Evolutionary conservation across 2,329 filamentous ascomycete genomes (phyloP).

Genomic region (Xylariales sp.): DNA sequence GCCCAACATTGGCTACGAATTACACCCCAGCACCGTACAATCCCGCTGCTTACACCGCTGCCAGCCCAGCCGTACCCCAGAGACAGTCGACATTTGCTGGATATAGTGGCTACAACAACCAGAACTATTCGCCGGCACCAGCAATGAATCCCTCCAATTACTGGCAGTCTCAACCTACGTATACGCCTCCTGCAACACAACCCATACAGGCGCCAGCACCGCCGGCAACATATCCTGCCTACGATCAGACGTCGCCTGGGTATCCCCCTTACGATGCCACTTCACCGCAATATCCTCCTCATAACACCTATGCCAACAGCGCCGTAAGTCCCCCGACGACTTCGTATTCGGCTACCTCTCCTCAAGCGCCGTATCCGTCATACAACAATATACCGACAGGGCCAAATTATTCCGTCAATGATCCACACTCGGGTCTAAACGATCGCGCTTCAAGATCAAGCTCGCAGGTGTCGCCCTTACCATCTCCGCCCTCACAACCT

Average conservation of each 20-base stretch:
- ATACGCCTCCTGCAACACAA: constrained; percentile 21
- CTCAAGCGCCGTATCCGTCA: constrained; percentile 47
- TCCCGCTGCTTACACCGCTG: constrained; percentile 52
- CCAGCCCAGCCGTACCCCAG: constrained; percentile 37
- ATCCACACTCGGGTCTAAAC: constrained; percentile 38
- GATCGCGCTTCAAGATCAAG: constrained; percentile 42
- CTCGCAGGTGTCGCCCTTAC: constrained; percentile 44
- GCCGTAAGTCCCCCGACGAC: constrained; percentile 33
- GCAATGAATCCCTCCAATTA: constrained; percentile 24
- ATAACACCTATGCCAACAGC: constrained; percentile 32
- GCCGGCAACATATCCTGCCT: constrained; percentile 28
- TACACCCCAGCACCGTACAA: constrained; percentile 54
- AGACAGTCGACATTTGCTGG: constrained; percentile 46
- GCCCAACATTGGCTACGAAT: constrained; percentile 31
- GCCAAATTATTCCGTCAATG: constrained; percentile 43
- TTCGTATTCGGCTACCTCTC: constrained; percentile 29
- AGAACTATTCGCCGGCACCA: constrained; percentile 28
- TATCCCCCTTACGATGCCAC: constrained; percentile 19
- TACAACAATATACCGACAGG: constrained; percentile 49
- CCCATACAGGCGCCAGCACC: constrained; percentile 24
- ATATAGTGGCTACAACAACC: constrained; percentile 40
- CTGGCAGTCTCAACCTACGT: constrained; percentile 24
- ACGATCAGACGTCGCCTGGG: constrained; percentile 32
- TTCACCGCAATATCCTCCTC: constrained; percentile 21
- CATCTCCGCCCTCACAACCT: constrained; percentile 37